A percentile compares a stretch with the other conserved stretches of the same genome.
Evolutionary conservation across 2,329 filamentous ascomycete species (phyloP).

Genomic region (Clarireedia monteithiana): DNA sequence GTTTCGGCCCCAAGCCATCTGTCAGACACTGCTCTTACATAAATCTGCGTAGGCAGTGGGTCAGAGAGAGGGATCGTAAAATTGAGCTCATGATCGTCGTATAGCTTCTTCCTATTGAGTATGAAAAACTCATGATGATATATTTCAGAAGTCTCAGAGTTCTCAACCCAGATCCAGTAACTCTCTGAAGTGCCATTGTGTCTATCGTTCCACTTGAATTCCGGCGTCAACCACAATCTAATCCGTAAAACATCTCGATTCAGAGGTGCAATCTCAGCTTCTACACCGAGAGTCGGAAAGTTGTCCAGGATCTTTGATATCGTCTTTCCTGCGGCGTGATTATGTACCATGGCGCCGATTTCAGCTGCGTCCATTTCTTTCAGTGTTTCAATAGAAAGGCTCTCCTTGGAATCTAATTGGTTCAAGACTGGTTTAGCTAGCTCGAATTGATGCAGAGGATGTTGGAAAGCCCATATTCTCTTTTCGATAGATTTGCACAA

Average conservation of each 20-base stretch:
- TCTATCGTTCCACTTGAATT: slow-evolving; percentile 91
- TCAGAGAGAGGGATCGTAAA: slow-evolving; percentile 95
- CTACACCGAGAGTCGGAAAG: slow-evolving; percentile 85
- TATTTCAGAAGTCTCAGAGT: slow-evolving; percentile 94
- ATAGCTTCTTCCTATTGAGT: slow-evolving; percentile 76
- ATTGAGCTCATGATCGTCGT: slow-evolving; percentile 95
- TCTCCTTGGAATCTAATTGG: slow-evolving; percentile 75
- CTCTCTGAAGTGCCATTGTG: slow-evolving; percentile 92
- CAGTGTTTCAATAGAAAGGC: slow-evolving; percentile 70
- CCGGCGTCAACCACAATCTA: slow-evolving; percentile 74
- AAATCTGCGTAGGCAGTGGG: slow-evolving; percentile 90
- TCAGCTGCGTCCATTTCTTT: slow-evolving; percentile 90
- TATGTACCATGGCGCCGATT: slow-evolving; percentile 86
- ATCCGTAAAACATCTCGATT: slow-evolving; percentile 95
- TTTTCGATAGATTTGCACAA: slow-evolving; percentile 97
- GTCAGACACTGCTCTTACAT: slow-evolving; percentile 89
- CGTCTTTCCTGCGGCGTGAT: slow-evolving; percentile 75
- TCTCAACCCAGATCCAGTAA: slow-evolving; percentile 98
- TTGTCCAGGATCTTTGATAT: slow-evolving; percentile 77
- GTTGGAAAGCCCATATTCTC: slow-evolving; percentile 88
- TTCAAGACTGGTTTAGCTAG: slow-evolving; percentile 75
- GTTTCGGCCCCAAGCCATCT: slow-evolving; percentile 96
- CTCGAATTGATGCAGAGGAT: slow-evolving; percentile 93
- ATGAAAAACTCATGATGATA: slow-evolving; percentile 98
- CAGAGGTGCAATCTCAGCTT: slow-evolving; percentile 89